Evolutionary conservation across 2,329 filamentous ascomycete genomes (phyloP).

Genomic region (Beauveria medogensis): DNA sequence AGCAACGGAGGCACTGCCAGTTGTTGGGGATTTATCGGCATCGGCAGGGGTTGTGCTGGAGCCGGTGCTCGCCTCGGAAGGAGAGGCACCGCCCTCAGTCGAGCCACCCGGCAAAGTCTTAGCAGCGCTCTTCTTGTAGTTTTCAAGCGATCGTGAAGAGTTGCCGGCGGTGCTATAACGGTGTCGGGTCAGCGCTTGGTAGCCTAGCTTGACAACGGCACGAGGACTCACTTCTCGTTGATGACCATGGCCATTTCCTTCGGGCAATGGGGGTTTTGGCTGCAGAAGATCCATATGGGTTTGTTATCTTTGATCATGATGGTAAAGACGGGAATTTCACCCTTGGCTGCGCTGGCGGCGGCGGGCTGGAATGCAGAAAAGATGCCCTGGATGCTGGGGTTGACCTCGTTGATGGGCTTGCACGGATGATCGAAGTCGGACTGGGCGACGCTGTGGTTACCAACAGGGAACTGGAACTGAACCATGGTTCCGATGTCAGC

Average conservation of each 20-base stretch:
- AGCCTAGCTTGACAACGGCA: not conserved
- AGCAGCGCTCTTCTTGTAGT: conserved; percentile 37
- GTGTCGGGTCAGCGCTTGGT: conserved; percentile 19
- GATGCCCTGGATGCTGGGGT: conserved; percentile 49
- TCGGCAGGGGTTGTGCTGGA: conserved; percentile 2
- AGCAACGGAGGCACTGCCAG: conserved; percentile 17
- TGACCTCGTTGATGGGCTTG: conserved; percentile 47
- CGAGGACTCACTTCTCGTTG: conserved; percentile 56
- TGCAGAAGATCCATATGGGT: conserved; percentile 75
- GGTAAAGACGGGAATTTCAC: conserved; percentile 59
- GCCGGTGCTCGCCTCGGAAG: conserved; percentile 13
- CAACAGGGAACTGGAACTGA: conserved; percentile 57
- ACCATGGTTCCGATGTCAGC: conserved; percentile 56
- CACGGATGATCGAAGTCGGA: conserved; percentile 67
- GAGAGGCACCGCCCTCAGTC: conserved; percentile 12
- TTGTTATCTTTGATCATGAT: conserved; percentile 59
- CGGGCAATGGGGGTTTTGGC: conserved; percentile 66
- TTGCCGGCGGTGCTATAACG: conserved; percentile 36
- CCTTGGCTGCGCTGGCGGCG: conserved; percentile 38
- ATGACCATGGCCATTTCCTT: conserved; percentile 68
- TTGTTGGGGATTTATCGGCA: conserved; percentile 13
- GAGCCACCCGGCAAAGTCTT: conserved; percentile 15
- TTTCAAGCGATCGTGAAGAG: conserved; percentile 40
- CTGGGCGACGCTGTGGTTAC: conserved; percentile 74
- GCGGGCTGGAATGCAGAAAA: conserved; percentile 62